Evolutionary conservation across 192 early-diverging fungal genomes (phyloP), one percentile per base, ranked within the genome.

Genomic region (Coemansia furcata): DNA sequence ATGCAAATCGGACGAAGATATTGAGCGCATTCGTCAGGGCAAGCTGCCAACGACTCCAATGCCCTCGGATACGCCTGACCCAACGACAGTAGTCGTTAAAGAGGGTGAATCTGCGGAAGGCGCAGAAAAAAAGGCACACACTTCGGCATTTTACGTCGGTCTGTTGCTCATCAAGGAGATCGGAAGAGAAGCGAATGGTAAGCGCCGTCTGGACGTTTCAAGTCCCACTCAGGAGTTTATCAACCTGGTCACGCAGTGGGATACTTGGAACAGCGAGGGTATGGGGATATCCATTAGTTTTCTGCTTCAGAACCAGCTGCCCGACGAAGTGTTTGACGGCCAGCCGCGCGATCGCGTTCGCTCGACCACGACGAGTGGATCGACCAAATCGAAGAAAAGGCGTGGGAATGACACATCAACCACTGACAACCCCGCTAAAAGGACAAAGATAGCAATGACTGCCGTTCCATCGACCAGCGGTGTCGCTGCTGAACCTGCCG

Each of bases 131-230:
- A 77, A 77, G 11, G 78, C 94, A 15, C 89, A 88, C 64, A 92
- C 91, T 3, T 91, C 94, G 5, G 87, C 88, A 14, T 97, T 96
- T 70, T 98, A 98, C 70, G 87, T 99, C 73, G 97, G 96, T 3
- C 70, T 99, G 15, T 71, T 80, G 35, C 84, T 95, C 30, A 83
- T 85, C 38, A 77, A 86, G 23, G 86, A 85, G 62, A 55, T 72
- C 72, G 84, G 77, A 58, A 38, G 30, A 55, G 78, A 77, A 30
- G 46, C 82, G 3, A 69, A 75, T 7, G 89, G 71, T n/a, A 84
- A 82, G 29, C 72, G 87, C 14, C 87, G 87, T 46, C 72, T 97
- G 77, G 91, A 97, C 65, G 81, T 98, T 23, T 81, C 87, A 14
- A 87, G 90, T 85, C 92, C 94, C 7, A 91, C 87, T n/a, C 68